Percentiles rank a stretch among this genome's conserved stretches.
Conservation (phyloP, 176 grass and related monocot genomes). For the Cenchrus purpureus region DNA sequence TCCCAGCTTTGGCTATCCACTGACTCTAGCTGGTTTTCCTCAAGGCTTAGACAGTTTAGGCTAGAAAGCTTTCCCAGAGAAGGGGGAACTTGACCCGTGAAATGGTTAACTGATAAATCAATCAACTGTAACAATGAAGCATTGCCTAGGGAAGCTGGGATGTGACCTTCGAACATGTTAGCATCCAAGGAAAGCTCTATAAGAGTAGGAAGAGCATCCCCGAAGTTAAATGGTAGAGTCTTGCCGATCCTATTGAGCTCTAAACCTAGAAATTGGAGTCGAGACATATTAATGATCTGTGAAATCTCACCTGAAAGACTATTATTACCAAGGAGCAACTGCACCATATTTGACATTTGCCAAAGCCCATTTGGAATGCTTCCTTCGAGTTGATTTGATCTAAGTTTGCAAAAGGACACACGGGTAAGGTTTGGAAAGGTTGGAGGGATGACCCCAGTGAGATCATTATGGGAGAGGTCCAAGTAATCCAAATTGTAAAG, state of each 20-base stretch:
- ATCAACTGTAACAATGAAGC: neutral
- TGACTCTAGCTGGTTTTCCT: slow-evolving; percentile 27
- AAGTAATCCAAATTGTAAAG: neutral
- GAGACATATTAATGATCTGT: neutral
- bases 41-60: neutral
- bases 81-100: slow-evolving; percentile 17
- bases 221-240: neutral
- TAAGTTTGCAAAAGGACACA: neutral
- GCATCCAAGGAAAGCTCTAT: accelerated
- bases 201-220: neutral
- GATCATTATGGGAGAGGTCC: neutral
- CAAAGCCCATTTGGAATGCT: neutral
- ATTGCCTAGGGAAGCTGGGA: slow-evolving; percentile 42
- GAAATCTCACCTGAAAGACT: neutral
- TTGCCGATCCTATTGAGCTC: neutral
- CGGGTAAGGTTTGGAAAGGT: neutral
- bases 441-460: slow-evolving; percentile 30
- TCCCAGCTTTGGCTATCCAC: slow-evolving; percentile 11
- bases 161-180: neutral
- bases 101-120: neutral
- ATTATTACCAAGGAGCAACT: accelerated
- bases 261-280: neutral
- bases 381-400: neutral
- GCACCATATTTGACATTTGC: accelerated
- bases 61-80: slow-evolving; percentile 9